Conservation (phyloP, 2,329 filamentous ascomycete genomes). For the Botrytis hyacinthi region DNA sequence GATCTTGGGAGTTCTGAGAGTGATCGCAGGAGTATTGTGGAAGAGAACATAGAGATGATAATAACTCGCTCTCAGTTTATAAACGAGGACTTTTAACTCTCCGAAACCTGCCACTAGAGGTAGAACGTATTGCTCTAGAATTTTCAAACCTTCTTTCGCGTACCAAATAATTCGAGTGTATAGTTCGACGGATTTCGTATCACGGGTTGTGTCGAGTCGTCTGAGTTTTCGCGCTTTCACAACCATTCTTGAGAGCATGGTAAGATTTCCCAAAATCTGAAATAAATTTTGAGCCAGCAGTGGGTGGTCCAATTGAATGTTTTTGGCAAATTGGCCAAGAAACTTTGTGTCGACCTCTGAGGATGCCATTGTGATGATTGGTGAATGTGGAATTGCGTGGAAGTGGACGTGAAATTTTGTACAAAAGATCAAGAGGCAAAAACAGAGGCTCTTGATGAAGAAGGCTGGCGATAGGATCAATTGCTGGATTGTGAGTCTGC, state of each 20-base stretch:
- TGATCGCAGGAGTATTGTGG: constrained; percentile 80
- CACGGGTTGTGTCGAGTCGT: constrained; percentile 72
- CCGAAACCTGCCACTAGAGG: constrained; percentile 76
- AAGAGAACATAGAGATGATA: constrained; percentile 97
- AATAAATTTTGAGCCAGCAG: constrained; percentile 80
- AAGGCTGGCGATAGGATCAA: not conserved
- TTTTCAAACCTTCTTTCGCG: constrained; percentile 81
- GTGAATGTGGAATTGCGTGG: not conserved
- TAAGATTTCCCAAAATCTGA: constrained; percentile 86
- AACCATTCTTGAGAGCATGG: constrained; percentile 81
- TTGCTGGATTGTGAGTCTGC: not conserved
- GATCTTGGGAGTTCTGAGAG: constrained; percentile 33
- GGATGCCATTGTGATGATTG: constrained; percentile 70
- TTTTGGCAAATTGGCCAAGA: constrained; percentile 81
- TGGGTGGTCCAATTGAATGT: constrained; percentile 73
- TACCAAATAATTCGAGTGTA: constrained; percentile 95
- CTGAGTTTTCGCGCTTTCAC: constrained; percentile 80
- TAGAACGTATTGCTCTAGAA: constrained; percentile 83
- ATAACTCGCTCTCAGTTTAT: constrained; percentile 90
- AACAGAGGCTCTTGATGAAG: not conserved
- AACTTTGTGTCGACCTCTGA: constrained; percentile 98
- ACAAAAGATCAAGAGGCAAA: not conserved
- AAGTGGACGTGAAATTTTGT: not conserved
- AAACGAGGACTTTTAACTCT: constrained; percentile 84
- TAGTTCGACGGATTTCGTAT: constrained; percentile 76